Base-by-base conservation (phyloP, 306 rosid genomes). In the Dryas octopetala region DNA sequence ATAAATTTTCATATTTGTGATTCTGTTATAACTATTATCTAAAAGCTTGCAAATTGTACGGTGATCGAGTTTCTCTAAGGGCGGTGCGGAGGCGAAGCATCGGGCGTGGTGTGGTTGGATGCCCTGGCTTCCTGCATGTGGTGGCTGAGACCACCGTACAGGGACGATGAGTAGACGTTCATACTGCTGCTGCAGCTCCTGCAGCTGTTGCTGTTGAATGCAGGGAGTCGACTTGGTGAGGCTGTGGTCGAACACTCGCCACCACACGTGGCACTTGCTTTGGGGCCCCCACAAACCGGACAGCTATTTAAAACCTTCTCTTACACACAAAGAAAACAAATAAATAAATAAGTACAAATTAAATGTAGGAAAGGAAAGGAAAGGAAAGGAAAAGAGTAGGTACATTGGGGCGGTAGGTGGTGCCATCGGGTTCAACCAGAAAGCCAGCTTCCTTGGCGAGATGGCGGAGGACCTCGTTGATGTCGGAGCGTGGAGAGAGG, bases 401-500 rank as follows among this genome's bases (percentile, higher is more conserved):
- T 55, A 60, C 75, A 51, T 74, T n/a, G 59, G 88, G 66, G 64
- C 81, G 88, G 65, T 73, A 76, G 62, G 92, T 84, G 78, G 88
- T 82, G 66, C 88, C 92, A 71, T 88, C 87, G 3, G 74, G 85
- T 16, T 64, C 65, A 4, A 88, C 66, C 26, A 76, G 55, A 85
- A 86, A 88, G 13, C 90, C 90, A 3, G 90, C 92, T 53, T 84
- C 90, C 3, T 17, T 76, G 68, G 88, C 85, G 38, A 88, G 88
- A 15, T 84, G 66, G 10, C 84, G 84, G 50, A 86, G 88, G 44
- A 88, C 88, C 79, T 84, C 86, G 14, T 88, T 88, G 51, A 84
- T 86, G 78, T 88, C 90, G 2, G 83, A 84, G 23, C 88, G 77
- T 4, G 85, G 76, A 16, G 87, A 72, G 58, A 86, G 90, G 57